These are phyloP conservation scores for Pulveroboletus frians DNA, from an alignment of 768 basidiomycete species.

Conservation along the genomic window DNA sequence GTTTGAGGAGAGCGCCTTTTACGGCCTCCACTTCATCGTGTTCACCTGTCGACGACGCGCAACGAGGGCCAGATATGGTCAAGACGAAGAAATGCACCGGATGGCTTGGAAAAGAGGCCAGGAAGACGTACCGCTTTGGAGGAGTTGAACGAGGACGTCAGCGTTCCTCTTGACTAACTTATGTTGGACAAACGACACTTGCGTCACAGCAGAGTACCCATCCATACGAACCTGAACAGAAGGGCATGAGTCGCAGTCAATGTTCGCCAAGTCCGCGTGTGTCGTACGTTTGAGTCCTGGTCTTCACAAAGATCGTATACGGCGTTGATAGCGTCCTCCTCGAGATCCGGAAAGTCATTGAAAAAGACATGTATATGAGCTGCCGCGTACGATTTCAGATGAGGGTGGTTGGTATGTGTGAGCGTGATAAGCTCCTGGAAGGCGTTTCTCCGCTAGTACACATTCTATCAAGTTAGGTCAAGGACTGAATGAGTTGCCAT, in stretches of 20 bases:
- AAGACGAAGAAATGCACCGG: conserved; percentile 11
- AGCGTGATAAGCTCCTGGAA: conserved; percentile 51
- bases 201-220: conserved; percentile 59
- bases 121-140: conserved; percentile 60
- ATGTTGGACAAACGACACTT: conserved; percentile 42
- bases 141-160: conserved; percentile 68
- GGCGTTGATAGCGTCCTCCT: conserved; percentile 72
- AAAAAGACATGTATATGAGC: conserved; percentile 53
- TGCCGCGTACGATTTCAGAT: conserved; percentile 55
- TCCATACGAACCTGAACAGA: conserved; percentile 55
- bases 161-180: conserved; percentile 67
- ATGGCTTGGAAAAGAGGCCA: not conserved
- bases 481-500: conserved; percentile 12
- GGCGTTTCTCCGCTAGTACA: conserved; percentile 44
- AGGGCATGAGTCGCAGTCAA: conserved; percentile 3
- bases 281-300: conserved; percentile 45
- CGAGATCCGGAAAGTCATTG: conserved; percentile 64
- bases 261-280: conserved; percentile 1
- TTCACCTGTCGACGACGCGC: conserved; percentile 46
- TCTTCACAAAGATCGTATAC: conserved; percentile 78
- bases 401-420: conserved; percentile 42
- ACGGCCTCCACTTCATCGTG: conserved; percentile 59
- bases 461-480: conserved; percentile 10
- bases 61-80: conserved; percentile 13
- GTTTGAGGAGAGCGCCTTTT: conserved; percentile 52